phyloP scores from a whole-genome alignment of 805 yeast genomes.

The Wickerhamiella domercqiae region DNA sequence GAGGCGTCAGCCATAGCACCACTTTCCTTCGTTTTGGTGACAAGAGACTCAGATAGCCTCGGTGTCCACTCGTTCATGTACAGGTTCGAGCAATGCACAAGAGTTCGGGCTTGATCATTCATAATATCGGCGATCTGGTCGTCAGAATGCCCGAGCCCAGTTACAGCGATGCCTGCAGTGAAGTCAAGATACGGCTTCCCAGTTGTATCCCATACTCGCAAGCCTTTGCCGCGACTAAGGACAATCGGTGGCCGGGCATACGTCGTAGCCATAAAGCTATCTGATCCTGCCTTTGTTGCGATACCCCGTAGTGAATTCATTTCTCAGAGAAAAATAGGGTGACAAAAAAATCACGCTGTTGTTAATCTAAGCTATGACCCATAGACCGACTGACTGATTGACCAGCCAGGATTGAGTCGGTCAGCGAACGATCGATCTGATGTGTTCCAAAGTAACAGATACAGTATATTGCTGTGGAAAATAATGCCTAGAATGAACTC shows the following conservation, averaged over 20 bases:
- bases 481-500: no score
- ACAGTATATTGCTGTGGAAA: no score
- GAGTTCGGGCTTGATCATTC: conserved; percentile 50
- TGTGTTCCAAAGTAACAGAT: no score
- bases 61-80: conserved; percentile 77
- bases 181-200: conserved; percentile 69
- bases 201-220: conserved; percentile 67
- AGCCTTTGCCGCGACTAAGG: conserved; percentile 66
- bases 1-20: conserved; percentile 78
- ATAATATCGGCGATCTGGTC: conserved; percentile 58
- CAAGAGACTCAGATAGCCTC: conserved; percentile 54
- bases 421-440: no score
- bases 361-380: no score
- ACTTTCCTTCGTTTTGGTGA: conserved; percentile 46
- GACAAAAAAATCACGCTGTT: not conserved
- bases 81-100: conserved; percentile 75
- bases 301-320: not conserved
- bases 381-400: no score
- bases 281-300: conserved; percentile 4
- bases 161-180: conserved; percentile 93
- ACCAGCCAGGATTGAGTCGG: no score
- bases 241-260: conserved; percentile 37
- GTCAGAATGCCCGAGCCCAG: conserved; percentile 82
- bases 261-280: conserved; percentile 23
- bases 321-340: not conserved